Conservation (phyloP, 371 early-diverging fungal species). For the Mortierella polycephala region DNA sequence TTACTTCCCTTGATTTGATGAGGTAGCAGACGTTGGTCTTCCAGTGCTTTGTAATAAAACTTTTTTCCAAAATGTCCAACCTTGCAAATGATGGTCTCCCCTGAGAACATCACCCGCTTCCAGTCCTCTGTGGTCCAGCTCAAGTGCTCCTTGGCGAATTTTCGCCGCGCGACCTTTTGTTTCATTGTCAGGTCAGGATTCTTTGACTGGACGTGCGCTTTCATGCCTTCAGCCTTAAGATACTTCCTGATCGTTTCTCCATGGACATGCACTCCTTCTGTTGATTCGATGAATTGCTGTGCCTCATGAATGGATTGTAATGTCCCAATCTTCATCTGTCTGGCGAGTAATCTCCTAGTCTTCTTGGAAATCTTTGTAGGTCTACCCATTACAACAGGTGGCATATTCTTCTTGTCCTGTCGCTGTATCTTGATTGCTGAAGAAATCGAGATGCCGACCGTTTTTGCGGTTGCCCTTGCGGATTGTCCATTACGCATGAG, state of each 20-base stretch:
- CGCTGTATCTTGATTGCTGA: too few relatives aligned
- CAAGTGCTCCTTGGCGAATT: conserved; percentile 3
- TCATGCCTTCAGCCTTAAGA: conserved; percentile 4
- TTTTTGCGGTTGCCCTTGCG: too few relatives aligned
- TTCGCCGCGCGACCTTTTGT: neutral
- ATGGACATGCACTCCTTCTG: too few relatives aligned
- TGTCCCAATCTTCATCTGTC: too few relatives aligned
- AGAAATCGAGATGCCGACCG: too few relatives aligned
- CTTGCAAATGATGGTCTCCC: neutral
- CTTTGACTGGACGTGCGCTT: neutral
- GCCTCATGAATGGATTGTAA: neutral
- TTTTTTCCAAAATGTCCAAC: conserved; percentile 2
- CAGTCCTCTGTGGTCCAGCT: conserved; percentile 9
- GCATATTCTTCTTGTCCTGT: too few relatives aligned
- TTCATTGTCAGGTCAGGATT: neutral
- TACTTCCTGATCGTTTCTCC: neutral
- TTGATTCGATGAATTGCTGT: conserved; percentile 5
- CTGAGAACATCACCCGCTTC: conserved; percentile 14
- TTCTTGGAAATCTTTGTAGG: too few relatives aligned
- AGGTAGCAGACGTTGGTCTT: neutral
- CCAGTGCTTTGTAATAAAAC: neutral
- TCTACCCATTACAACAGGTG: too few relatives aligned
- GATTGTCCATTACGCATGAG: too few relatives aligned
- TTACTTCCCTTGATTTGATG: conserved; percentile 3
- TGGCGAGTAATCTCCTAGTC: too few relatives aligned